Evolutionary conservation across 495 filamentous ascomycete genomes (phyloP), one percentile per base, ranked within the genome.

Genomic region (Hypoxylon lienhwacheense): DNA sequence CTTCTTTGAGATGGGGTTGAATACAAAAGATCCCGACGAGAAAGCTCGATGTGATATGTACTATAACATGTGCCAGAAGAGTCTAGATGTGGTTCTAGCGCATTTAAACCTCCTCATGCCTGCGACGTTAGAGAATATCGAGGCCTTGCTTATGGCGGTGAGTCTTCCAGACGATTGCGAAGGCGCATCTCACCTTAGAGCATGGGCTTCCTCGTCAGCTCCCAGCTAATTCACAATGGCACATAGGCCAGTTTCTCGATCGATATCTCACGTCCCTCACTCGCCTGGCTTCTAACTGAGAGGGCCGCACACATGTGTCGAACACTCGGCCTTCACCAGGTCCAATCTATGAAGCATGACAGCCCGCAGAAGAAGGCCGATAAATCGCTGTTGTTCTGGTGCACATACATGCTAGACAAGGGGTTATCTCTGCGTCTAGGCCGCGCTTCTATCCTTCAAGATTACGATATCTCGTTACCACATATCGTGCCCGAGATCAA

Each of bases 401-500:
- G 80, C 12, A 66, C 77, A 2, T 87, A 87, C 55, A 75, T 78
- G 20, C 64, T 84, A 5, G 77, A 86, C 52, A 84, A 80, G 52
- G 74, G 73, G 8, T 67, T 89, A 16, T 80, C 85, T 0, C 68
- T 89, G n/a, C 79, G 85, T 4, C 68, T 86, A 8, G 85, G 85
- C 1, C 80, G 83, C 4, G 78, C 83, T 0, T 78, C 81, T 0
- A 68, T 73, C 3, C 75, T 87, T 21, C 82, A 83, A 20, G 82
- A 86, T 61, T 84, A 77, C 64, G 85, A 88, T 49, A 83, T 87
- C 56, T 78, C 79, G 0, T 61, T 85, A 4, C 71, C 78, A 2
- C 58, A 64, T 10, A 57, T 74, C 7, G 71, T 71, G n/a, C 65
- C 65, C 1, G 48, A 47, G 7, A 61, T 69, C 8, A 64, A 63